Evolutionary conservation across 192 early-diverging fungal genomes (phyloP).

Genomic region (Backusella sp.): DNA sequence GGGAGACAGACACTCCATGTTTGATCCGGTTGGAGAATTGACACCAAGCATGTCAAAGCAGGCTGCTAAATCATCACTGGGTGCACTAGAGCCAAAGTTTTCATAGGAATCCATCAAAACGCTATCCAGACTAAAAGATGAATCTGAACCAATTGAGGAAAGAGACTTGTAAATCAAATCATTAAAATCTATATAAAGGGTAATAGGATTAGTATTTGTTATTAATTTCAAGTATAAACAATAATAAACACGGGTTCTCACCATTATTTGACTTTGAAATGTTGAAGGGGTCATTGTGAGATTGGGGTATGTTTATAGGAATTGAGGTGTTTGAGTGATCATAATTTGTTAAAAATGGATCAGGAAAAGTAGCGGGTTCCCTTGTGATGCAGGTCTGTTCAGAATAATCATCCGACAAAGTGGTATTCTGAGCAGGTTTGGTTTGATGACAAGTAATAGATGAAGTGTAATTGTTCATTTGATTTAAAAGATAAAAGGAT

Average conservation of each 20-base stretch:
- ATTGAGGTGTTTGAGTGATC: not conserved
- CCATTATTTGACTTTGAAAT: not conserved
- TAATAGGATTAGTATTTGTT: not conserved
- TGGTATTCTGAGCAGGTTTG: not conserved
- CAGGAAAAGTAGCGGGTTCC: not conserved
- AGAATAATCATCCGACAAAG: not conserved
- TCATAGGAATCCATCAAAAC: not conserved
- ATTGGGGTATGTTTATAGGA: not conserved
- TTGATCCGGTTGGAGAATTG: not conserved
- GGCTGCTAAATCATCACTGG: not conserved
- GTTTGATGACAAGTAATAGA: not conserved
- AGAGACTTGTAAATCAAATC: not conserved
- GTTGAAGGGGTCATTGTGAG: not conserved
- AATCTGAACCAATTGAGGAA: not conserved
- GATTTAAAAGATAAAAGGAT: not conserved
- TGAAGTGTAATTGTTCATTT: not conserved
- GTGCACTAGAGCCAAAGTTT: not conserved
- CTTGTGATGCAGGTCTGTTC: not conserved
- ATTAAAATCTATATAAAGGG: not conserved
- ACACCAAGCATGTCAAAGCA: constrained; percentile 5
- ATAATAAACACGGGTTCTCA: not conserved
- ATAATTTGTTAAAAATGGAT: not conserved
- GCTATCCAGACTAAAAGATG: not conserved
- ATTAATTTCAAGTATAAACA: not conserved
- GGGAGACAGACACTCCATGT: not conserved